Base-by-base conservation (phyloP, 352 stramenopile species). In the Phytophthora meadii region DNA sequence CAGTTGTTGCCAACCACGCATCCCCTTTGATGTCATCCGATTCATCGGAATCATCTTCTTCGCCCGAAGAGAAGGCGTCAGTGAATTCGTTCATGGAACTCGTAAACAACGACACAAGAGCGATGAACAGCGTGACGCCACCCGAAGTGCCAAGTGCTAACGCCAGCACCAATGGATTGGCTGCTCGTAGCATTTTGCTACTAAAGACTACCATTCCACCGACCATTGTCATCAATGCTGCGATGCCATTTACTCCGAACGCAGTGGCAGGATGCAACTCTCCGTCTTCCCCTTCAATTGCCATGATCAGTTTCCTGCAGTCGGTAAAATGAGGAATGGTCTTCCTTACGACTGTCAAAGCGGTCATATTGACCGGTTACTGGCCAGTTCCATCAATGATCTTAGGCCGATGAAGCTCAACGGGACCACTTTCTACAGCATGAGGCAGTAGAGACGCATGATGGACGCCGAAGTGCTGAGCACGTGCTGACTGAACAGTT, bases 1-100 rank as follows among this genome's bases (percentile, higher is more conserved):
- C 56, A 1, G 90, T 97, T 6, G 88, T 79, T 53, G 83, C 90
- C 36, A 95, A 58, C 74, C 92, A 94, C 0, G 82, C 84, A 17
- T 85, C 52, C 2, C 71, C 73, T 14, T 34, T 57, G 14, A 67
- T 67, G 0, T 56, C 57, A 9, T 75, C 46, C 1, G 39, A 27
- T 1, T 36, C 50, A 63, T 75, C 70, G 8, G 52, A 57, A 17
- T 24, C 28, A 9, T 32, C 51, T 5, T 61, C 48, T 12, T 70
- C 61, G 5, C 59, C 48, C 4, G 72, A 69, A 12, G 78, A 77
- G 25, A 83, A 71, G 1, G 70, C 61, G 24, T 72, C 65, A 0
- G 40, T 55, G 10, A 79, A 76, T 37, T 77, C 47, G 2, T 51
- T 36, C n/a, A 75, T 59, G 0, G 56, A 49, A 30, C 81, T 66